Evolutionary conservation across 2,329 filamentous ascomycete genomes (phyloP).

Genomic region (Penicillium olsonii): DNA sequence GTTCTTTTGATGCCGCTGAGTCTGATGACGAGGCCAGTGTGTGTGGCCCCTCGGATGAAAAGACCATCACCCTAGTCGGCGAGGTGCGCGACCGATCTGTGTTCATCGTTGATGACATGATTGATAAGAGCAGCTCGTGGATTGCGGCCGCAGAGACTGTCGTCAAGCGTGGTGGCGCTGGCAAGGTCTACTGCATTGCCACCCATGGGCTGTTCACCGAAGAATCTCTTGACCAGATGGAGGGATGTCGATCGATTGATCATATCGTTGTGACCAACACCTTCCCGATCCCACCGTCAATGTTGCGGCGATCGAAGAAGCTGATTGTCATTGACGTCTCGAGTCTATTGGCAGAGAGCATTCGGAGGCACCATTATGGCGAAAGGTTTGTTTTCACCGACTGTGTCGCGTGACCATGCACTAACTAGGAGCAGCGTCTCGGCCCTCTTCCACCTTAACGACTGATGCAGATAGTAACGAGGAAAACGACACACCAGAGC

Average conservation of each 20-base stretch:
- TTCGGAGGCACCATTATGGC: slow-evolving; percentile 93
- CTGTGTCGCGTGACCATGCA: slow-evolving; percentile 20
- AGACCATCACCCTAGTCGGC: slow-evolving; percentile 96
- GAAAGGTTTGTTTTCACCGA: slow-evolving; percentile 69
- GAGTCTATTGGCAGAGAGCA: slow-evolving; percentile 84
- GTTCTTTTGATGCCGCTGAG: slow-evolving; percentile 78
- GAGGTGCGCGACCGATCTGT: slow-evolving; percentile 87
- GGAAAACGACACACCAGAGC: slow-evolving; percentile 10
- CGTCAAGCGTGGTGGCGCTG: slow-evolving; percentile 86
- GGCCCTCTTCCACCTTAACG: slow-evolving; percentile 65
- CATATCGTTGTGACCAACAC: slow-evolving; percentile 95
- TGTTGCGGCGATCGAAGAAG: slow-evolving; percentile 72
- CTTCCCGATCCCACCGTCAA: slow-evolving; percentile 82
- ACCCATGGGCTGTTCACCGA: slow-evolving; percentile 94
- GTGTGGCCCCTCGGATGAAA: slow-evolving; percentile 71
- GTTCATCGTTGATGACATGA: slow-evolving; percentile 98
- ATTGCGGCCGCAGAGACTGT: slow-evolving; percentile 96
- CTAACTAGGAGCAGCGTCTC: slow-evolving; percentile 45
- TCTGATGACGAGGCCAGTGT: slow-evolving; percentile 75
- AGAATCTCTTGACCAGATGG: slow-evolving; percentile 84
- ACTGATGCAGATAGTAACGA: slow-evolving; percentile 33
- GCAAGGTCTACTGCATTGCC: slow-evolving; percentile 95
- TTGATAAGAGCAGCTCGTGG: slow-evolving; percentile 96
- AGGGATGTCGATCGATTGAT: slow-evolving; percentile 90
- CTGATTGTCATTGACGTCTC: slow-evolving; percentile 88